Conservation (phyloP, 2,329 filamentous ascomycete genomes). For the Pseudogymnoascus sp. region DNA sequence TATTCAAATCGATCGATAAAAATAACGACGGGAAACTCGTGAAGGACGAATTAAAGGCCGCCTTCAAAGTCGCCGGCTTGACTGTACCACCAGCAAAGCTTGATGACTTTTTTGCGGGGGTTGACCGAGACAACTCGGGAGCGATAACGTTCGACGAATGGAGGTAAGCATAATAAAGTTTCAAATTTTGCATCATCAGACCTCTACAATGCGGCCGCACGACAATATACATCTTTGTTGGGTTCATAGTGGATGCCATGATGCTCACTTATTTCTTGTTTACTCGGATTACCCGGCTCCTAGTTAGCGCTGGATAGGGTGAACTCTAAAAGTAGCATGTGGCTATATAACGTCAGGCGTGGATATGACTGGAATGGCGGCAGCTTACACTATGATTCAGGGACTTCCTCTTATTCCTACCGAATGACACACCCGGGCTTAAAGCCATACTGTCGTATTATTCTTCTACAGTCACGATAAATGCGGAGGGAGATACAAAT, state of each 20-base stretch:
- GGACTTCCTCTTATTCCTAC: conserved; percentile 90
- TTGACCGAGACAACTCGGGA: conserved; percentile 69
- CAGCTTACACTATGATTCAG: conserved; percentile 36
- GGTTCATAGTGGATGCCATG: background rate
- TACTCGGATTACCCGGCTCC: background rate
- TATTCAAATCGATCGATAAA: conserved; percentile 82
- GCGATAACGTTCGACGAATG: conserved; percentile 88
- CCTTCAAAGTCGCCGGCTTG: conserved; percentile 71
- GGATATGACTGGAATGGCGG: background rate
- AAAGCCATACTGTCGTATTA: conserved; percentile 86
- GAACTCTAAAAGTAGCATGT: background rate
- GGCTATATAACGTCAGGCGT: background rate
- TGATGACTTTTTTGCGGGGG: conserved; percentile 77
- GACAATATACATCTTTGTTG: background rate
- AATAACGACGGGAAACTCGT: conserved; percentile 81
- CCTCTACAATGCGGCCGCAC: background rate
- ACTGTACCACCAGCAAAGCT: conserved; percentile 69
- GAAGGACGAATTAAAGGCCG: conserved; percentile 70
- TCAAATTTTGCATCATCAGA: background rate
- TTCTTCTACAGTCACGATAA: conserved; percentile 78
- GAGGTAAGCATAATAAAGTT: conserved; percentile 56
- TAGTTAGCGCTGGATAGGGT: background rate
- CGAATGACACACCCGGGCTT: conserved; percentile 59
- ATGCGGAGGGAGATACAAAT: conserved; percentile 85
- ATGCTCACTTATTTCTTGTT: background rate